A percentile compares a stretch with the other conserved stretches of the same genome.
Evolutionary conservation across 208 protist genomes (phyloP).

Genomic region (Trypanosoma caninum): DNA sequence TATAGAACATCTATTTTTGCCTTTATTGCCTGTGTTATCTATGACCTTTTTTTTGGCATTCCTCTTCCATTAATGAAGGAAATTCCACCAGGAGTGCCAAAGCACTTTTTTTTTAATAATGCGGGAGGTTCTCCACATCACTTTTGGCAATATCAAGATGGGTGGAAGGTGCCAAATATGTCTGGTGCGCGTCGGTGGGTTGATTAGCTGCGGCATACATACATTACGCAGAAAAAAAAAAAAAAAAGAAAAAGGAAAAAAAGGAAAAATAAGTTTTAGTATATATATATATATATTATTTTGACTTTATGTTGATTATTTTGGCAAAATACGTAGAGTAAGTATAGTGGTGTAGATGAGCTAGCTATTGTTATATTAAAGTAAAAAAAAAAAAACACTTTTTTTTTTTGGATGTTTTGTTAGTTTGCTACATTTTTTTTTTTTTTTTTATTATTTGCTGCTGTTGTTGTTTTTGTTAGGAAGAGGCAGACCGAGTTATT

Average conservation of each 20-base stretch:
- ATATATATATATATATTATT: background rate
- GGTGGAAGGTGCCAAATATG: conserved; percentile 88
- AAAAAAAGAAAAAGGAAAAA: conserved; percentile 3
- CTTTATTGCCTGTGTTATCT: conserved; percentile 67
- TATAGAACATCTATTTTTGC: conserved; percentile 69
- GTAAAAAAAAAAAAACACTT: no score
- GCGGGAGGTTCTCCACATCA: conserved; percentile 76
- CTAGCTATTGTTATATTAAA: no score
- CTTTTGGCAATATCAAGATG: conserved; percentile 88
- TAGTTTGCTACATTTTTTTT: no score
- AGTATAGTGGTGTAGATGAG: no score
- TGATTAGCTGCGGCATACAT: conserved; percentile 29
- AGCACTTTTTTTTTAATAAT: conserved; percentile 89
- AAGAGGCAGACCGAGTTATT: no score
- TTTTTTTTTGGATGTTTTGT: no score
- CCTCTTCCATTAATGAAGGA: conserved; percentile 86
- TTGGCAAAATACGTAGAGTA: no score
- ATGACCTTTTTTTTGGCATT: conserved; percentile 83
- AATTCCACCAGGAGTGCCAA: conserved; percentile 60
- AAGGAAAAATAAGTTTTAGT: background rate
- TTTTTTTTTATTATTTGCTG: no score
- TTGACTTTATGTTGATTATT: background rate
- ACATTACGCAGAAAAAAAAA: background rate
- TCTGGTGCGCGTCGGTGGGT: conserved; percentile 76
- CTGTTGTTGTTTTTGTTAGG: no score